Base-by-base conservation (phyloP, 805 yeast species). In the Barnettozyma pratensis region DNA sequence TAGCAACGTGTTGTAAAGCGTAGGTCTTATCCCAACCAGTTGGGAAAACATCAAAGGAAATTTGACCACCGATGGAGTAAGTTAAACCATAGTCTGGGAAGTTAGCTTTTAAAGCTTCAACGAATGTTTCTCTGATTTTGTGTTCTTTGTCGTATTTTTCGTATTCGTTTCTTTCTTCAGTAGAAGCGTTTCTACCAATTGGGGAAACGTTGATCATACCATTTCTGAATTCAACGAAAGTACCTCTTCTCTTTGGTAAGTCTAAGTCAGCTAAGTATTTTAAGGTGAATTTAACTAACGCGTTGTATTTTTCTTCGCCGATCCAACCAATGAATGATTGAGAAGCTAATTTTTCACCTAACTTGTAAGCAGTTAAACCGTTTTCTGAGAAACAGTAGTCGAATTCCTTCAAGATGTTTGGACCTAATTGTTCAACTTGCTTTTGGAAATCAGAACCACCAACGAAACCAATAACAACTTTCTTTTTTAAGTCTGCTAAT, bases 11-110 rank as follows among this genome's bases (percentile, higher is more conserved):
- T 72, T 85, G 90, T 67, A 94, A 80, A 72, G 96, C 88, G 77
- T 92, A 94, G 54, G 99, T 94, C 81, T 94, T 94, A 74, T 94
- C 99, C 99, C 99, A 94, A 66, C 99, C 99, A 55, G 97, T 88
- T 76, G 99, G 99, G 92, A 94, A 94, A 56, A 94, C 98, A 65
- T 94, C 99, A 64, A 94, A 94, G 35, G 98, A 92, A 69, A 94
- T 94, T 79, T 94, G 98, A 61, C 99, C 99, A 71, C 99, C 99
- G 57, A 94, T 94, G 51, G 99, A 94, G 80, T 86, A 94, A 58
- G 98, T 92, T 66, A 94, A 79, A 48, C 85, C 86, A 63, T 76
- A 76, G 70, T 91, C 92, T 49, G 92, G 70, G 78, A 94, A 94
- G 64, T 83, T 80, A 66, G 80, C 79, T 72, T 79, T 87, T 66